These are phyloP conservation scores for Anthoceros angustus DNA, from an alignment of 225 moss, liverwort and hornwort species.

Conservation along the genomic window DNA sequence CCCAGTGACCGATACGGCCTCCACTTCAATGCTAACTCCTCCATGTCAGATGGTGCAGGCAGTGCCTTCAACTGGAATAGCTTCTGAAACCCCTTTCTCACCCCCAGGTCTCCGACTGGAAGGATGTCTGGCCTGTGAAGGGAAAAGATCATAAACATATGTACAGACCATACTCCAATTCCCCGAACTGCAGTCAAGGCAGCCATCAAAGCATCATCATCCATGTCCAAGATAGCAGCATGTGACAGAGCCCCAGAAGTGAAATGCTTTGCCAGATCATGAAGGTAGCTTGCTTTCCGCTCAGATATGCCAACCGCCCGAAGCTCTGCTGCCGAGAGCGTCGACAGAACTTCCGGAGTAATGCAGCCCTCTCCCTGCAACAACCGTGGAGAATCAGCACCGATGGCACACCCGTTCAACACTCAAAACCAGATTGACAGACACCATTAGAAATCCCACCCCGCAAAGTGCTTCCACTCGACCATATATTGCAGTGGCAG, in stretches of 20 bases:
- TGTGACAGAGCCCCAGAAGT: constrained; percentile 44
- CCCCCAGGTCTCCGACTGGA: constrained; percentile 66
- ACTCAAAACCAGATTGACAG: not conserved
- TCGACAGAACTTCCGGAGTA: constrained; percentile 28
- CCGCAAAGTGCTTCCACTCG: constrained; percentile 59
- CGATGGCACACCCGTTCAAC: too few relatives aligned
- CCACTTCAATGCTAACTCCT: constrained; percentile 49
- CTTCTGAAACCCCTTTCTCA: constrained; percentile 75
- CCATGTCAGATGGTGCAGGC: constrained; percentile 44
- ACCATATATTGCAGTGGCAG: constrained; percentile 45
- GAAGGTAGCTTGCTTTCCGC: constrained; percentile 64
- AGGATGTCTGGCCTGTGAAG: constrained; percentile 77
- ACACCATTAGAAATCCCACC: constrained; percentile 21
- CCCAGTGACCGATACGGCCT: constrained; percentile 68
- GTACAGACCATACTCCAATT: constrained; percentile 86
- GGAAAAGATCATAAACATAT: constrained; percentile 96
- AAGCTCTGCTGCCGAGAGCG: constrained; percentile 39
- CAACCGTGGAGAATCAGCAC: not conserved
- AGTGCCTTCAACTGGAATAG: constrained; percentile 41
- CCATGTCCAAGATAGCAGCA: constrained; percentile 33
- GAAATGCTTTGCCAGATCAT: constrained; percentile 65
- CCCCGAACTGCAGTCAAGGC: constrained; percentile 80
- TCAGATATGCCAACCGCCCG: constrained; percentile 56
- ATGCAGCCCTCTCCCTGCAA: constrained; percentile 28
- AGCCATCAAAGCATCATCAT: constrained; percentile 54